Conservation (phyloP, 2,329 filamentous ascomycete genomes). For the Orbilia oligospora region DNA sequence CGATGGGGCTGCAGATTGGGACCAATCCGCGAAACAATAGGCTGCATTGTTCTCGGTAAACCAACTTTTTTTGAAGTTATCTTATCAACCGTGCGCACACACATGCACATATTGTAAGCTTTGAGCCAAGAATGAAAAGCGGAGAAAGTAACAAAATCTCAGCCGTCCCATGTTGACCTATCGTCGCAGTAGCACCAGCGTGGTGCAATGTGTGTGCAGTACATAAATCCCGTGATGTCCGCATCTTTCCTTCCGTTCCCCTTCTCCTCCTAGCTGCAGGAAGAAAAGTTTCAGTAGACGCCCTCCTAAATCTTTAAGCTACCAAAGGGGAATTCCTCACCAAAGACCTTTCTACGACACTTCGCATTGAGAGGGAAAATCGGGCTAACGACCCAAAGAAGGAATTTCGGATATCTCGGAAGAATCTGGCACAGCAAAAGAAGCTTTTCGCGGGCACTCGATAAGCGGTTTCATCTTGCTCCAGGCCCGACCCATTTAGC, state of each 20-base stretch:
- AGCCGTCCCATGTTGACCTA: background rate
- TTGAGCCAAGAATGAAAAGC: slow-evolving; percentile 4
- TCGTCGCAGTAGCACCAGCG: background rate
- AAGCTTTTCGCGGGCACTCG: slow-evolving; percentile 1
- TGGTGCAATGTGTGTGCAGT: background rate
- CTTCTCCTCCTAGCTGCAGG: slow-evolving; percentile 9
- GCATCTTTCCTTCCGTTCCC: slow-evolving; percentile 12
- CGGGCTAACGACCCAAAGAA: slow-evolving; percentile 1
- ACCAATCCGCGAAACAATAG: background rate
- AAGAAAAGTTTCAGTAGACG: slow-evolving; percentile 56
- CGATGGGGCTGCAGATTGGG: background rate
- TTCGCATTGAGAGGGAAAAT: background rate
- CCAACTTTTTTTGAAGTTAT: background rate
- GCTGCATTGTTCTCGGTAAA: slow-evolving; percentile 15
- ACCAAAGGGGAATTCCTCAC: background rate
- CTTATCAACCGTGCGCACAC: slow-evolving; percentile 9
- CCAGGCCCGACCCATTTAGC: background rate
- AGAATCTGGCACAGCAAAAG: slow-evolving; percentile 12
- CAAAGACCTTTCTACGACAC: background rate
- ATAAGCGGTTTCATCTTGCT: slow-evolving; percentile 35
- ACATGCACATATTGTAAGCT: background rate
- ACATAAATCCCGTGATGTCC: slow-evolving; percentile 55
- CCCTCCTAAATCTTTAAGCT: slow-evolving; percentile 8
- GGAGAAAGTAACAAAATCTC: slow-evolving; percentile 18
- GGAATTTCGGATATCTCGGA: slow-evolving; percentile 10